Evolutionary conservation across 2,329 filamentous ascomycete species (phyloP).

Genomic region (Dactylonectria macrodidyma): DNA sequence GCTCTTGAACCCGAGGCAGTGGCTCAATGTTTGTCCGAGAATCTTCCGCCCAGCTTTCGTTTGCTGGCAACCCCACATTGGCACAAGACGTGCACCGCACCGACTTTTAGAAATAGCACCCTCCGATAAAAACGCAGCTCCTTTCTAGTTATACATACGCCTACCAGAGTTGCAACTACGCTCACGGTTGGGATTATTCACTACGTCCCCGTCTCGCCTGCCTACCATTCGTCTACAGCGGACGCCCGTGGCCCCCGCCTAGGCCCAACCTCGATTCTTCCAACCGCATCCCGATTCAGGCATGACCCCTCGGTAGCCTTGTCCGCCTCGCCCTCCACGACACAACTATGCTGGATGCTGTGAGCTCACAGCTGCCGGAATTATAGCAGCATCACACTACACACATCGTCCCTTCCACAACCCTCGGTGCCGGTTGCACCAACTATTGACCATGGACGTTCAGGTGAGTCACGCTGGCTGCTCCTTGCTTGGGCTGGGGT

Average conservation of each 20-base stretch:
- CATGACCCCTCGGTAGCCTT: conserved; percentile 61
- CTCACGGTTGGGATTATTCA: conserved; percentile 23
- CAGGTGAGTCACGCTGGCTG: conserved; percentile 56
- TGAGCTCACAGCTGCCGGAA: conserved; percentile 58
- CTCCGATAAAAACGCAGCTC: conserved; percentile 56
- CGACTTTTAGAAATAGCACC: conserved; percentile 58
- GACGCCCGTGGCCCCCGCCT: conserved; percentile 10
- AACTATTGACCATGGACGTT: conserved; percentile 60
- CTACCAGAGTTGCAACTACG: conserved; percentile 37
- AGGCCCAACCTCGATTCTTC: conserved; percentile 38
- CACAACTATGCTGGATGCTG: conserved; percentile 61
- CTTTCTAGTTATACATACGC: conserved; percentile 35
- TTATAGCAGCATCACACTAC: conserved; percentile 58
- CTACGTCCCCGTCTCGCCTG: conserved; percentile 36
- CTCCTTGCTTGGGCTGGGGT: conserved; percentile 32
- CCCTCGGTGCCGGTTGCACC: conserved; percentile 30
- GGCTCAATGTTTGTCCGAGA: conserved; percentile 46
- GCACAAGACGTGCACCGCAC: conserved; percentile 56
- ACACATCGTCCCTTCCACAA: conserved; percentile 27
- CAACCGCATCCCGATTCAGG: conserved; percentile 48
- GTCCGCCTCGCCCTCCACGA: conserved; percentile 50
- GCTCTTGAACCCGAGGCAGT: conserved; percentile 26
- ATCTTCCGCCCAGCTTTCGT: conserved; percentile 44
- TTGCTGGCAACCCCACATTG: conserved; percentile 53
- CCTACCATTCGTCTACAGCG: conserved; percentile 20